Base-by-base conservation (phyloP, 2,329 filamentous ascomycete species). In the Pezicula carpinea region DNA sequence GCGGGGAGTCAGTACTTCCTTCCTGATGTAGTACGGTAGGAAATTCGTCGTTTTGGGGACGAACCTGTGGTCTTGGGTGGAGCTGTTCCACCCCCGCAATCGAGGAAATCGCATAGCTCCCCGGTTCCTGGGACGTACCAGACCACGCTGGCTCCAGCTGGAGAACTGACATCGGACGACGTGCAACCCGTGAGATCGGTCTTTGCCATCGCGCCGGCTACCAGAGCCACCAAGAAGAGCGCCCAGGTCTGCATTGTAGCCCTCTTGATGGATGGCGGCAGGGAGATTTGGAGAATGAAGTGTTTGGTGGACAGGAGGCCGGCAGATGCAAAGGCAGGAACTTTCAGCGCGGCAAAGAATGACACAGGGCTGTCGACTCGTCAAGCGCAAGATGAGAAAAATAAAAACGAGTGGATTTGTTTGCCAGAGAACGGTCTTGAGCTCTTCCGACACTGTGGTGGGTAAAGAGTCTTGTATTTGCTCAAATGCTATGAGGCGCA, bases 31-130 rank as follows among this genome's bases (percentile, higher is more conserved):
- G 26, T 3, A 29, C 8, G 8, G 10, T 13, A 11, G 26, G 26
- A n/a, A n/a, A 4, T 29, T 29, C 10, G 10, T 6, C 26, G 13
- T n/a, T n/a, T n/a, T n/a, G n/a, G n/a, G 6, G 8, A 29, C 26
- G 8, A 29, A 29, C 26, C 10, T 29, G 26, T 29, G 13, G 26
- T 29, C 13, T 29, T 29, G 8, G 26, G 26, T 29, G 26, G 26
- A 29, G 26, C 54, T 15, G 49, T 22, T 7, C 54, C 53, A n/a
- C 54, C 54, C 4, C 54, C 54, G 31, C 54, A 54, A 35, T 56
- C 54, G 19, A 59, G 23, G 10, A 52, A 40, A 2, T 38, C 39
- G 39, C 54, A 57, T 23, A 57, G 49, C 32, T 57, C 52, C 22
- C 54, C 54, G 10, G 42, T 52, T 5, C 39, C 44, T 3, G 51